Conservation (phyloP, 257 asterid species). For the Cinchona pubescens region DNA sequence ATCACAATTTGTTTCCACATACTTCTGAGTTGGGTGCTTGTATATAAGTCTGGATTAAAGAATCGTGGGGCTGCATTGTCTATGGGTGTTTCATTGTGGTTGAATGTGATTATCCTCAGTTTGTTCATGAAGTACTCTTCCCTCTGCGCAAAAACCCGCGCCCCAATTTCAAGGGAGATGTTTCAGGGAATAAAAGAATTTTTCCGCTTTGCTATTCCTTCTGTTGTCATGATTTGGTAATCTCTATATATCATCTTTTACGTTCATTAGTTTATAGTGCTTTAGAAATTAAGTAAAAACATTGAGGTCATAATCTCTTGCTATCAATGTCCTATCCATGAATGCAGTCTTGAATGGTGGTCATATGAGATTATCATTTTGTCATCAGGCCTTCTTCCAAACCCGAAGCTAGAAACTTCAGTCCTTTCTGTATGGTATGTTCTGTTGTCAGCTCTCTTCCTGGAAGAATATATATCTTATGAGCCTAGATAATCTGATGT, state of each 20-base stretch:
- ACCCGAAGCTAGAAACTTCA: slow-evolving; percentile 68
- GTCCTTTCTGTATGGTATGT: slow-evolving; percentile 61
- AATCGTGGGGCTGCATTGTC: slow-evolving; percentile 52
- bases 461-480: background rate
- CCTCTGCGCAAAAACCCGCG: slow-evolving; percentile 39
- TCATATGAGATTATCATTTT: slow-evolving; percentile 52
- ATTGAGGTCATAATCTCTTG: background rate
- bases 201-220: slow-evolving; percentile 55
- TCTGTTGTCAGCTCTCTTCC: background rate
- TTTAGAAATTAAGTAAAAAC: background rate
- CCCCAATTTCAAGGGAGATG: slow-evolving; percentile 37
- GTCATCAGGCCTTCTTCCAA: slow-evolving; percentile 56
- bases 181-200: slow-evolving; percentile 40
- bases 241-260: background rate
- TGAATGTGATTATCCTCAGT: slow-evolving; percentile 45
- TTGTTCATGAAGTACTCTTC: slow-evolving; percentile 38
- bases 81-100: slow-evolving; percentile 48
- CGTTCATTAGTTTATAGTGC: background rate
- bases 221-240: slow-evolving; percentile 73
- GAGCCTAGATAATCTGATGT: background rate
- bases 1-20: slow-evolving; percentile 48
- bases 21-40: slow-evolving; percentile 45
- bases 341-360: slow-evolving; percentile 70
- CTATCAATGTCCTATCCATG: background rate
- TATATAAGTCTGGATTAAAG: slow-evolving; percentile 38